These are phyloP conservation scores for Chytriomyces sp. DNA, from an alignment of 192 early-diverging fungal genomes.

Conservation along the genomic window DNA sequence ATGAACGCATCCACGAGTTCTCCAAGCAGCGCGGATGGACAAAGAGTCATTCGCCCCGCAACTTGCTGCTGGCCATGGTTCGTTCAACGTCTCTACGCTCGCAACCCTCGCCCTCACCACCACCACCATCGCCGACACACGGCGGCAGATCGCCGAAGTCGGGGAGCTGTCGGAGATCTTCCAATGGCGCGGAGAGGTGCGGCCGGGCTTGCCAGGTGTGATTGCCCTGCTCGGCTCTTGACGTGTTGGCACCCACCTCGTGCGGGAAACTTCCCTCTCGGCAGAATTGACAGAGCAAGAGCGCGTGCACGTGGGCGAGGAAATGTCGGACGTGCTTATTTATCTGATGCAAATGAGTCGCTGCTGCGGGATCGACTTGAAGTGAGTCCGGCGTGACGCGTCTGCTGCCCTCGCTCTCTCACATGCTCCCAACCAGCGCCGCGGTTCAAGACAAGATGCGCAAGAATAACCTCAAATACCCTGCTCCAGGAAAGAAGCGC, in stretches of 20 bases:
- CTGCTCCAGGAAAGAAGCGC: no score
- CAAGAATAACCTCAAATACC: constrained; percentile 2
- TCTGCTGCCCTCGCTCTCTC: not conserved
- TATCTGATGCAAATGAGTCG: not conserved
- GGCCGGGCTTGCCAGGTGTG: not conserved
- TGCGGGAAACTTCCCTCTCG: not conserved
- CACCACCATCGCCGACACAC: not conserved
- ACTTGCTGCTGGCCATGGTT: not conserved
- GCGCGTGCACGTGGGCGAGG: not conserved
- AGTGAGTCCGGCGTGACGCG: not conserved
- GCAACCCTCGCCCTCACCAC: not conserved
- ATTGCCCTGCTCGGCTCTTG: no score
- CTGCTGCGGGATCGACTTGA: not conserved
- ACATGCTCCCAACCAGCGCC: not conserved
- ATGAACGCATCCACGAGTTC: not conserved
- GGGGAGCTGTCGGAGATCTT: constrained; percentile 6
- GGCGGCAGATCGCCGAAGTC: constrained; percentile 1
- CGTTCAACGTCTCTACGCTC: not conserved
- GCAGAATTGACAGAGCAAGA: not conserved
- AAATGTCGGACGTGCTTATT: constrained; percentile 10
- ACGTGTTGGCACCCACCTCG: not conserved
- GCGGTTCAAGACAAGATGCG: constrained; percentile 2
- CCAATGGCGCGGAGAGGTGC: not conserved
- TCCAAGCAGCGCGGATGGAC: not conserved
- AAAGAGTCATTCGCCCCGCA: not conserved